phyloP scores from a whole-genome alignment of 306 rosid genomes.

The Pyrus betulifolia region DNA sequence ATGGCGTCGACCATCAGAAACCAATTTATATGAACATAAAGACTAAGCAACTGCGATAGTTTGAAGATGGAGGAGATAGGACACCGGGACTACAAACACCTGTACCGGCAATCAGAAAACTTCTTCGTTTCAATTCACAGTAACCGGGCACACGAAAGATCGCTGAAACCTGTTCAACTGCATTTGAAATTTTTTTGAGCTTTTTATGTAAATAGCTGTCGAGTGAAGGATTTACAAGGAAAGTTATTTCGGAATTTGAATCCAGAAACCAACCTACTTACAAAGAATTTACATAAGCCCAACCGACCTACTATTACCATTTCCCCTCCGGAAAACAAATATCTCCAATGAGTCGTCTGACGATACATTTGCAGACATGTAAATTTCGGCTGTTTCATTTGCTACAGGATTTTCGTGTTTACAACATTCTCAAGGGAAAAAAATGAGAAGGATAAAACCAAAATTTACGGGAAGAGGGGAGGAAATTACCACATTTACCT shows the following conservation, averaged over 20 bases:
- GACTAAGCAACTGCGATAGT: no score
- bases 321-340: background rate
- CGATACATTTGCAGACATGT: background rate
- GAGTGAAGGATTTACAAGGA: conserved; percentile 9
- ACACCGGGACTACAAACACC: no score
- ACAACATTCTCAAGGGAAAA: background rate
- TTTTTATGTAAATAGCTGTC: background rate
- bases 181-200: background rate
- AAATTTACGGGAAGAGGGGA: background rate
- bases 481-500: conserved; percentile 1
- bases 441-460: background rate
- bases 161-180: background rate
- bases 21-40: no score
- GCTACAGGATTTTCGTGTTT: no score
- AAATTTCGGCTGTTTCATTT: no score
- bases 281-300: conserved; percentile 20
- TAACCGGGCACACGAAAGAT: background rate
- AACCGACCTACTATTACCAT: conserved; percentile 4
- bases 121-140: background rate
- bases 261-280: conserved; percentile 9
- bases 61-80: background rate
- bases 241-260: background rate
- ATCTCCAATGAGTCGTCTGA: background rate
- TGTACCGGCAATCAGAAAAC: background rate
- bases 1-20: no score